Conservation (phyloP, 2,329 filamentous ascomycete species). For the Fusarium sulawesiense region DNA sequence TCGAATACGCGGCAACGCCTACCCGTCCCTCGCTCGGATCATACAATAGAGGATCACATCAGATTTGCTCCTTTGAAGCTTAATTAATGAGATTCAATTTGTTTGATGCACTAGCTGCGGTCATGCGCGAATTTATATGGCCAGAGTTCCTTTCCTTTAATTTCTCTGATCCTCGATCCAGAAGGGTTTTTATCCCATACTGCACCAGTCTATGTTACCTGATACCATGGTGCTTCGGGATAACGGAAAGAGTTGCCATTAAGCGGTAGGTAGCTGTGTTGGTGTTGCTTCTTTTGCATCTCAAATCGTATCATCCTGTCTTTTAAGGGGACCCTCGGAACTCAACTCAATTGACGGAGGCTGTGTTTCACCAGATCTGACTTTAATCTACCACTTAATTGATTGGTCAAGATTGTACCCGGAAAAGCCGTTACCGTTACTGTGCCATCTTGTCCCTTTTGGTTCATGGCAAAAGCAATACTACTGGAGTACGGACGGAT, state of each 20-base stretch:
- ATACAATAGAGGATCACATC: constrained; percentile 24
- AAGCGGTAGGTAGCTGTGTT: background rate
- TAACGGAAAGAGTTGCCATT: constrained; percentile 2
- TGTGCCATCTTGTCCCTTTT: background rate
- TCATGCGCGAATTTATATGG: constrained; percentile 28
- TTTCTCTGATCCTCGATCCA: constrained; percentile 15
- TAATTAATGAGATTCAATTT: constrained; percentile 32
- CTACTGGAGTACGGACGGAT: background rate
- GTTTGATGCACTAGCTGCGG: constrained; percentile 32
- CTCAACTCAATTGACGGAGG: background rate
- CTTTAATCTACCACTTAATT: constrained; percentile 14
- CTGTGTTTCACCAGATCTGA: constrained; percentile 40
- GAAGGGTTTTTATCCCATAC: background rate
- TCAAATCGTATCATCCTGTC: constrained; percentile 12
- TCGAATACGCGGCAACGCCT: constrained; percentile 5
- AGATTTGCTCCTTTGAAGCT: constrained; percentile 18
- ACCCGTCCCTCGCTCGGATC: constrained; percentile 11
- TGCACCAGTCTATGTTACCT: background rate
- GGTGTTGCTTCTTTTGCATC: background rate
- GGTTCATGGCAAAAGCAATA: background rate
- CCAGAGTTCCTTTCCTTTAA: constrained; percentile 26
- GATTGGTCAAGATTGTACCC: constrained; percentile 9
- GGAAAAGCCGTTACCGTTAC: constrained; percentile 13
- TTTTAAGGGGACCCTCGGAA: constrained; percentile 6
- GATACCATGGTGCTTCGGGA: constrained; percentile 4